These are phyloP conservation scores for Lasiosphaeria ovina DNA, from an alignment of 495 filamentous ascomycete species.

Conservation along the genomic window DNA sequence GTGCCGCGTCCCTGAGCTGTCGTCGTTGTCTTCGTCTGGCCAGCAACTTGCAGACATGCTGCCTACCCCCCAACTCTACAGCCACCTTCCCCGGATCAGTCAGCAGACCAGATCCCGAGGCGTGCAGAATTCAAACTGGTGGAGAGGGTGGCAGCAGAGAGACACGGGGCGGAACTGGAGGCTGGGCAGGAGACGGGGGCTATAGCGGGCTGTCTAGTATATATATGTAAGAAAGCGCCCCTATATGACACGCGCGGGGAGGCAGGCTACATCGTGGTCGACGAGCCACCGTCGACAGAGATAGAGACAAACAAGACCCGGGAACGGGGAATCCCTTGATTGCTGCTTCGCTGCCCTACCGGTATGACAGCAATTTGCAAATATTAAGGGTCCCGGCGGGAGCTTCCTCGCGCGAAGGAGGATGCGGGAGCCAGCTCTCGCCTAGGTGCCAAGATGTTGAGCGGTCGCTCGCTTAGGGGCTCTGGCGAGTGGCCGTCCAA, in stretches of 20 bases:
- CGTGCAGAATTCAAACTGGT: too few species aligned
- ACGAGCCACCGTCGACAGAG: neutral
- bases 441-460: slow-evolving; percentile 2
- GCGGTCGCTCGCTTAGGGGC: neutral
- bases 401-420: slow-evolving; percentile 4
- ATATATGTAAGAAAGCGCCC: neutral
- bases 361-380: slow-evolving; percentile 21
- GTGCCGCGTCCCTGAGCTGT: neutral
- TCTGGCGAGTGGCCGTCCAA: neutral
- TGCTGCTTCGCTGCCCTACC: slow-evolving; percentile 20
- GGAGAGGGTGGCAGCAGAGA: too few species aligned
- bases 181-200: too few species aligned
- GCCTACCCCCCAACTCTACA: neutral
- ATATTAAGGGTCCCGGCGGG: slow-evolving; percentile 8
- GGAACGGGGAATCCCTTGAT: neutral
- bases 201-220: neutral
- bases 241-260: too few species aligned
- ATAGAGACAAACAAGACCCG: neutral
- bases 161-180: too few species aligned
- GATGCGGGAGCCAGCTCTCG: neutral
- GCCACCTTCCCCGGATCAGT: neutral
- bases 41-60: neutral
- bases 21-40: neutral
- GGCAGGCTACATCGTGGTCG: neutral
- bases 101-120: neutral